These are phyloP conservation scores for Mallotus japonicus DNA, from an alignment of 441 rosid species.

Conservation along the genomic window DNA sequence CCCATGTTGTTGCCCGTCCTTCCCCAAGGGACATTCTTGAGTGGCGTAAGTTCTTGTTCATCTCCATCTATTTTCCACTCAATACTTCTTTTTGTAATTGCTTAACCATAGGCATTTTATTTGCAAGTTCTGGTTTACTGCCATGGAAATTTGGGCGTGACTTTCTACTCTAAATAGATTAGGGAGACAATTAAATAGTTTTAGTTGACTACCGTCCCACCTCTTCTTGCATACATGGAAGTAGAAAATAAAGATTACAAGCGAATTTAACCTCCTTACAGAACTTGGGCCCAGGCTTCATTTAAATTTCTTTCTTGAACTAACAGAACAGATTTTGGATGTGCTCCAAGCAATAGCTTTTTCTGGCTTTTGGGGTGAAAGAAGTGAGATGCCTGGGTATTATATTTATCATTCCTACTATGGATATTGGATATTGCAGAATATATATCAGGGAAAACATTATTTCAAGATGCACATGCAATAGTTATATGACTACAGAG, in stretches of 20 bases:
- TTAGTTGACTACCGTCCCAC: neutral
- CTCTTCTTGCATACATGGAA: neutral
- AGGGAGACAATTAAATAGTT: neutral
- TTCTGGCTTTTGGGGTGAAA: neutral
- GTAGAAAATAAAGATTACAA: neutral
- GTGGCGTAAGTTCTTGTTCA: slow-evolving; percentile 77
- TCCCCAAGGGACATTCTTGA: slow-evolving; percentile 91
- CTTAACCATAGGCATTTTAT: neutral
- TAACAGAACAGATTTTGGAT: neutral
- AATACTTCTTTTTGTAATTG: neutral
- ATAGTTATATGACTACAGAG: neutral
- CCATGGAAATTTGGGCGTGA: neutral
- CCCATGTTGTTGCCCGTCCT: slow-evolving; percentile 94
- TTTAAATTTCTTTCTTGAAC: neutral
- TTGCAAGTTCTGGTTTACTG: neutral
- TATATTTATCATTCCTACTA: neutral
- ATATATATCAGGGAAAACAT: neutral
- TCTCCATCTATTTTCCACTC: slow-evolving; percentile 8
- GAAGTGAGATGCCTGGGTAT: neutral
- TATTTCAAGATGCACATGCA: neutral
- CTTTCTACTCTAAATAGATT: neutral
- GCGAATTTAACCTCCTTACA: neutral
- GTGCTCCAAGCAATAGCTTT: neutral
- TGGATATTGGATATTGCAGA: neutral
- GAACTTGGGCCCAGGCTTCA: neutral